Evolutionary conservation across 345 rosid species (phyloP).

Genomic region (Lumnitzera littorea): DNA sequence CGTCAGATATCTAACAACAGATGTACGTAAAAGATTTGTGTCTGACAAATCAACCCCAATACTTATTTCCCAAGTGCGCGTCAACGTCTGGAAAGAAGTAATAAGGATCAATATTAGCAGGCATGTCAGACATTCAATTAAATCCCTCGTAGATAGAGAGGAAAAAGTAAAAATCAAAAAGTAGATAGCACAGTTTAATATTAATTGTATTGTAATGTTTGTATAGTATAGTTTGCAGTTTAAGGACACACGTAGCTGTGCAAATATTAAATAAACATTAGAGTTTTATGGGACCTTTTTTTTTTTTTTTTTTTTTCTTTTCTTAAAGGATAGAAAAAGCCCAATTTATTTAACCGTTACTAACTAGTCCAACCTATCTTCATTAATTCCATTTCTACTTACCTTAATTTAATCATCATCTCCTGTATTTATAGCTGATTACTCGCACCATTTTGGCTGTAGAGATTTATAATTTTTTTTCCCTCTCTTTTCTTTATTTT

Average conservation of each 20-base stretch:
- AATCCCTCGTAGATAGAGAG: too few species aligned
- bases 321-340: constrained; percentile 33
- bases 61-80: constrained; percentile 20
- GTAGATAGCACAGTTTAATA: too few species aligned
- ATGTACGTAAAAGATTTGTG: constrained; percentile 34
- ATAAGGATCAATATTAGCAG: too few species aligned
- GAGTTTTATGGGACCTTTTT: neutral
- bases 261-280: neutral
- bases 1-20: constrained; percentile 25
- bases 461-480: neutral
- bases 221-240: too few species aligned
- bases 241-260: too few species aligned
- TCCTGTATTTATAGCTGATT: constrained; percentile 30
- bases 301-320: too few species aligned
- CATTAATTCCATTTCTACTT: constrained; percentile 20
- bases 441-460: too few species aligned
- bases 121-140: too few species aligned
- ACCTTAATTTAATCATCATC: constrained; percentile 37
- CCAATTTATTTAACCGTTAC: constrained; percentile 65
- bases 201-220: too few species aligned
- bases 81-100: constrained; percentile 20
- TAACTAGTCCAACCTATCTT: constrained; percentile 27
- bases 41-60: constrained; percentile 12
- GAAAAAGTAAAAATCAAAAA: too few species aligned
- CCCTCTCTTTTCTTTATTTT: neutral